Evolutionary conservation across 164 flowering plant genomes (phyloP).

Genomic region (Brasenia schreberi): DNA sequence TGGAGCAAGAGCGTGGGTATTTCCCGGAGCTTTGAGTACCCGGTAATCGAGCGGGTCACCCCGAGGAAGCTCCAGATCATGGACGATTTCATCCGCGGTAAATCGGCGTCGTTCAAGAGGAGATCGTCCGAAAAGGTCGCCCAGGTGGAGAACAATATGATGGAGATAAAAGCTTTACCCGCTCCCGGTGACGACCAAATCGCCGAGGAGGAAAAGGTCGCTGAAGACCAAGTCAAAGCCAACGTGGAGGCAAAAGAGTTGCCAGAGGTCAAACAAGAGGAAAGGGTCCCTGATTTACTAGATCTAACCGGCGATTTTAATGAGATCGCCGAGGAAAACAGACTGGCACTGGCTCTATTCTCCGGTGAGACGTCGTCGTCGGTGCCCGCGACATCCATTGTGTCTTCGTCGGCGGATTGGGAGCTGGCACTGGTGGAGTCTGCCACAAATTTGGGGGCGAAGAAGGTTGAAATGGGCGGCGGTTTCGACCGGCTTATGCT

Average conservation of each 20-base stretch:
- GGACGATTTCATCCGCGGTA: conserved; percentile 36
- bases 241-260: conserved; percentile 1
- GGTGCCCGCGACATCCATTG: conserved; percentile 35
- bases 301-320: conserved; percentile 25
- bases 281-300: conserved; percentile 26
- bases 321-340: conserved; percentile 24
- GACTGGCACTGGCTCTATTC: conserved; percentile 57
- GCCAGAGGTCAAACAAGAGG: conserved; percentile 15
- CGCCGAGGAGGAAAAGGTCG: background rate
- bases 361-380: conserved; percentile 24
- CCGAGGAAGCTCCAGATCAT: conserved; percentile 30
- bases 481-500: conserved; percentile 29
- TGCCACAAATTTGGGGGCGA: conserved; percentile 22
- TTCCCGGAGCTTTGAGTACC: conserved; percentile 31
- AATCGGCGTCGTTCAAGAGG: conserved; percentile 8
- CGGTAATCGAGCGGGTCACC: conserved; percentile 30
- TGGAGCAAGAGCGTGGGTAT: conserved; percentile 31
- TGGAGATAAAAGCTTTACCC: conserved; percentile 48
- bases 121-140: background rate
- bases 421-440: conserved; percentile 47
- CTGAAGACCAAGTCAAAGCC: conserved; percentile 12
- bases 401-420: conserved; percentile 55
- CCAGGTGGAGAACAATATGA: conserved; percentile 4
- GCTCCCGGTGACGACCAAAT: conserved; percentile 29
- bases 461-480: conserved; percentile 22